Percentiles rank a stretch among this genome's conserved stretches.
Evolutionary conservation across 2,329 filamentous ascomycete species (phyloP).

Genomic region (Polytolypa hystricis): DNA sequence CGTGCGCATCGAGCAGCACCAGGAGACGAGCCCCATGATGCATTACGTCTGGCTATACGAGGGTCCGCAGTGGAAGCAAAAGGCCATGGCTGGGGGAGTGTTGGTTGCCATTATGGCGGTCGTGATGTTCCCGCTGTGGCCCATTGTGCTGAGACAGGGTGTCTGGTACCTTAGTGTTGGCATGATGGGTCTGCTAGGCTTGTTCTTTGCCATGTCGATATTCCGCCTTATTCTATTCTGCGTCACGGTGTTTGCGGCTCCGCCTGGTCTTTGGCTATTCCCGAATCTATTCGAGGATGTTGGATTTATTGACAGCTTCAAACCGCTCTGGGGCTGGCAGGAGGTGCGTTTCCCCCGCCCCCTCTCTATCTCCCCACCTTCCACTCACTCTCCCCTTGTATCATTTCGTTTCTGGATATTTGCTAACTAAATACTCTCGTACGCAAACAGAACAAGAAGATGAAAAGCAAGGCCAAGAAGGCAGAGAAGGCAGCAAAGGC

Average conservation of each 20-base stretch:
- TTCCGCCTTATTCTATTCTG: constrained; percentile 92
- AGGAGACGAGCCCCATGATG: constrained; percentile 56
- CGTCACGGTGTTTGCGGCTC: constrained; percentile 70
- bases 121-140: constrained; percentile 95
- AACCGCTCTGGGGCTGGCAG: constrained; percentile 95
- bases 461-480: constrained; percentile 33
- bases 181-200: constrained; percentile 73
- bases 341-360: constrained; percentile 72
- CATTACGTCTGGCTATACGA: constrained; percentile 98
- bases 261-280: constrained; percentile 94
- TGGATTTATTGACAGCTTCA: constrained; percentile 95
- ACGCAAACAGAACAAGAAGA: constrained; percentile 12
- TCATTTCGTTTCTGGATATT: not conserved
- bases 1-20: constrained; percentile 89
- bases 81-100: constrained; percentile 77
- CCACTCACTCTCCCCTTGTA: not conserved
- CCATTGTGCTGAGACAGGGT: constrained; percentile 75
- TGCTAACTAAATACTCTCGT: not conserved
- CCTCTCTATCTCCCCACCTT: too few relatives aligned
- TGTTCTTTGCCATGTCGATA: constrained; percentile 97
- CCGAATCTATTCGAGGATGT: constrained; percentile 98
- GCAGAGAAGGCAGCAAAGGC: constrained; percentile 16
- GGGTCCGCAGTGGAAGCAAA: constrained; percentile 84
- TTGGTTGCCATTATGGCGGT: constrained; percentile 74
- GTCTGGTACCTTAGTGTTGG: constrained; percentile 98